Conservation (phyloP, 768 basidiomycete species). For the Galerina sulciceps region DNA sequence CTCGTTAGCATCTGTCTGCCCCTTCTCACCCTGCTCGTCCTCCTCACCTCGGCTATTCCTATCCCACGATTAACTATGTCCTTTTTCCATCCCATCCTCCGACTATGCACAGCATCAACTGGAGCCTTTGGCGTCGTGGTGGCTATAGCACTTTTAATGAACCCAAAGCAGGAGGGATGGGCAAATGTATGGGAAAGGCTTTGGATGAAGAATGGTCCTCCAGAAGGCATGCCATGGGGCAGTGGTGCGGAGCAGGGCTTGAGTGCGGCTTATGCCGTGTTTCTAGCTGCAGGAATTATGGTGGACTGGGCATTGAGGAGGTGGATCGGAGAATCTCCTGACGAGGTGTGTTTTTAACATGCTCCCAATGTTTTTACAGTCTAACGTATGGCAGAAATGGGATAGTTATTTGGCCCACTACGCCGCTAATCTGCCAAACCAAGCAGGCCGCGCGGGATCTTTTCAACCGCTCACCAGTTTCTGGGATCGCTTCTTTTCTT, state of each 20-base stretch:
- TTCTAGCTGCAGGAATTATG: constrained; percentile 48
- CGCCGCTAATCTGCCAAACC: constrained; percentile 54
- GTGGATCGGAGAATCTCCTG: constrained; percentile 69
- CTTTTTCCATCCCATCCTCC: constrained; percentile 50
- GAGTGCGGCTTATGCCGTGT: constrained; percentile 58
- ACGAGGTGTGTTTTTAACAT: constrained; percentile 49
- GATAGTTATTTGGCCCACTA: constrained; percentile 68
- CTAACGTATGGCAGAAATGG: constrained; percentile 57
- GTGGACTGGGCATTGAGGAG: constrained; percentile 59
- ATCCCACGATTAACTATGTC: constrained; percentile 46
- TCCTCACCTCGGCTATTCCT: constrained; percentile 36
- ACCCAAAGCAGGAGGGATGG: constrained; percentile 50
- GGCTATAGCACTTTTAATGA: constrained; percentile 56
- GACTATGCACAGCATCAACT: constrained; percentile 53
- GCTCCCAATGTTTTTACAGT: background rate
- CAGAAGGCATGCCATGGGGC: constrained; percentile 51
- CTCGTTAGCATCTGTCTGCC: constrained; percentile 38
- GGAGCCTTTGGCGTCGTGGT: constrained; percentile 62
- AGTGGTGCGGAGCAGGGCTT: constrained; percentile 59
- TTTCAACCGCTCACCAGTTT: constrained; percentile 58
- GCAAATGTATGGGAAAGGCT: constrained; percentile 65
- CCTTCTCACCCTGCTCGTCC: constrained; percentile 37
- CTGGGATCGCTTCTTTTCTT: constrained; percentile 53
- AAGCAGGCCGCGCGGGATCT: constrained; percentile 56
- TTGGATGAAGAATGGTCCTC: constrained; percentile 46